Evolutionary conservation across 2,329 filamentous ascomycete species (phyloP).

Genomic region (Berkeleyomyces rouxiae): DNA sequence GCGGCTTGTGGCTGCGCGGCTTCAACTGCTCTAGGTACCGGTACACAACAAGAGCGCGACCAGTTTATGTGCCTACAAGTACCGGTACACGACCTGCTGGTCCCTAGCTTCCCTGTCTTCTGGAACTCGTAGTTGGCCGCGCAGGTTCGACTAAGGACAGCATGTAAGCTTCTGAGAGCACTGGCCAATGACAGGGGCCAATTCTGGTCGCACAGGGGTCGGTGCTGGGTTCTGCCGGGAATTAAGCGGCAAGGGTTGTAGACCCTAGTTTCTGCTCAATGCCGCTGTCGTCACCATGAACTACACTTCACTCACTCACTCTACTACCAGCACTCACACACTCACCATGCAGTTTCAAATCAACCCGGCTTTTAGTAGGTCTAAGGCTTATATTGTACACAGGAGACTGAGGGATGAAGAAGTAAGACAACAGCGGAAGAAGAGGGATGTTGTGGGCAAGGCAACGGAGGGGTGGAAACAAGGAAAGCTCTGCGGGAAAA

Average conservation of each 20-base stretch:
- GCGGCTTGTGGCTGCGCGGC: slow-evolving; percentile 2
- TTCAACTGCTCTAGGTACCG: neutral
- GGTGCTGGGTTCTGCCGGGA: neutral
- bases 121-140: neutral
- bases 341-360: neutral
- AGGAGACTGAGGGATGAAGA: slow-evolving; percentile 5
- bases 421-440: slow-evolving; percentile 10
- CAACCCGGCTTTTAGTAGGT: slow-evolving; percentile 9
- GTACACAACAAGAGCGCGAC: too few relatives aligned
- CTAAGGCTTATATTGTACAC: slow-evolving; percentile 14
- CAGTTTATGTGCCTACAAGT: neutral
- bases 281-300: too few relatives aligned
- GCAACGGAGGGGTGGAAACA: neutral
- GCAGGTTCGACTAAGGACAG: slow-evolving; percentile 1
- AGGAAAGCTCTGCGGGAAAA: neutral
- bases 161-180: slow-evolving; percentile 3
- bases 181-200: slow-evolving; percentile 5
- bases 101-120: slow-evolving; percentile 1
- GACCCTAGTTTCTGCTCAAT: neutral
- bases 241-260: neutral
- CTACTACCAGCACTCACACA: neutral
- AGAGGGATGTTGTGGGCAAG: neutral
- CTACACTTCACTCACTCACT: too few relatives aligned
- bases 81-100: slow-evolving; percentile 2
- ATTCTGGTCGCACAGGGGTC: neutral